phyloP scores from a whole-genome alignment of 768 basidiomycete genomes.

The Clitopilus passeckerianus region DNA sequence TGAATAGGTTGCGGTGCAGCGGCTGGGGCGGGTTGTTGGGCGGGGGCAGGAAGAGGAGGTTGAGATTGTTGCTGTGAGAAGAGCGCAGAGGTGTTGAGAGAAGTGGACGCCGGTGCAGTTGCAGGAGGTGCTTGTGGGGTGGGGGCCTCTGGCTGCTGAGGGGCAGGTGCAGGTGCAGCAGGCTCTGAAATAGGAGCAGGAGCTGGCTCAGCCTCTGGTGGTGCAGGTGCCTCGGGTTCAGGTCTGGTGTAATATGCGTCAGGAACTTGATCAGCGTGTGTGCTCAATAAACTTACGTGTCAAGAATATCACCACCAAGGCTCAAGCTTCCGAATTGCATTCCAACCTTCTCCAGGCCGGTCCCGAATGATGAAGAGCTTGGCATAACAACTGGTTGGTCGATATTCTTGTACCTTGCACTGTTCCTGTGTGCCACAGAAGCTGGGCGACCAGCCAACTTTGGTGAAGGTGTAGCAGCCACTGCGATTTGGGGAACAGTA shows the following conservation, averaged over 20 bases:
- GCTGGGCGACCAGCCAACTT: conserved; percentile 52
- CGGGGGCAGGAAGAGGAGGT: conserved; percentile 23
- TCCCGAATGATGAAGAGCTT: conserved; percentile 43
- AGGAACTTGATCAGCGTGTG: conserved; percentile 6
- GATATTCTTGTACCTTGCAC: conserved; percentile 62
- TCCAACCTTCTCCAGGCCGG: conserved; percentile 70
- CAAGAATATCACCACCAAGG: conserved; percentile 65
- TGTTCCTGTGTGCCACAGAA: conserved; percentile 47
- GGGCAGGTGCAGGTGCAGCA: conserved; percentile 26
- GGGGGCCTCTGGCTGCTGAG: conserved; percentile 24
- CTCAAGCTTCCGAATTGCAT: conserved; percentile 90
- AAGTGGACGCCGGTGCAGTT: conserved; percentile 31
- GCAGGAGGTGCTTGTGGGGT: conserved; percentile 31
- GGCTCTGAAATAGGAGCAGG: conserved; percentile 24
- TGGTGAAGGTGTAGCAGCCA: conserved; percentile 38
- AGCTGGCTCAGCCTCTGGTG: conserved; percentile 2
- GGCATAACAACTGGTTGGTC: conserved; percentile 85
- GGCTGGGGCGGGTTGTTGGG: conserved; percentile 22
- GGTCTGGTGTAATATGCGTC: conserved; percentile 5
- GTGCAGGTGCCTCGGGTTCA: conserved; percentile 11
- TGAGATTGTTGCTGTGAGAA: conserved; percentile 43
- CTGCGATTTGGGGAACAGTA: conserved; percentile 25
- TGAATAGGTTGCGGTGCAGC: conserved; percentile 18
- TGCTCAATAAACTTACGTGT: conserved; percentile 36
- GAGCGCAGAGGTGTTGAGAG: conserved; percentile 32